Evolutionary conservation across 805 yeast species (phyloP), one percentile per base, ranked within the genome.

Genomic region (Teunomyces gatunensis): DNA sequence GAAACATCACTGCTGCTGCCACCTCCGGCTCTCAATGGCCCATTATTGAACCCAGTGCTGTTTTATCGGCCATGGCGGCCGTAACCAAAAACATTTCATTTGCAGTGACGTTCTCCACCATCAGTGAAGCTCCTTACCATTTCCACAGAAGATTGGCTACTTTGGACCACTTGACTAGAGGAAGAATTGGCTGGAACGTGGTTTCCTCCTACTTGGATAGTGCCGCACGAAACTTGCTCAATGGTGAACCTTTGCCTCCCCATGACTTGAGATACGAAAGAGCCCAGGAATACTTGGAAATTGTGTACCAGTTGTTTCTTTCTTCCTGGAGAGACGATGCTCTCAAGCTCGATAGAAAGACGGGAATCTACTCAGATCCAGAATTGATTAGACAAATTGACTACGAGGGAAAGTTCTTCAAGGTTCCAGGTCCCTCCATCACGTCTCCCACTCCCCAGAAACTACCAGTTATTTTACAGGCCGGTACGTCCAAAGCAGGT

Each of bases 111-210:
- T 69, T 68, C 44, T 63, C 73, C 17, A 74, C 78, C 3, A 63
- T 75, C 23, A 65, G 71, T 46, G 79, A 74, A 42, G 68, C 65
- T 25, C 78, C 78, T 0, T 68, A 63, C 40, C 70, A 67, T 47
- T 64, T 74, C 45, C 72, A 75, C 4, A 60, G 78, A 54, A 60
- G 77, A 45, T 53, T 73, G 48, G 75, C 77, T 10, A 73, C 79
- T 0, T 57, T 74, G 42, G 79, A 74, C 48, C 75, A 72, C 48
- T 60, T 73, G 34, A 64, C 73, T 5, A 59, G 60, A 6, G 79
- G 78, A 4, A 61, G 79, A 50, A 56, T 74, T 44, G 79, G 78
- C 13, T 74, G 79, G 79, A 74, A 74, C 52, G 66, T 74, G n/a
- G 78, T 74, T 25, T 66, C 76, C 6, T 68, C 75, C 1, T 73